Evolutionary conservation across 441 rosid genomes (phyloP), one percentile per base, ranked within the genome.

Genomic region (Arabidopsis lyrata): DNA sequence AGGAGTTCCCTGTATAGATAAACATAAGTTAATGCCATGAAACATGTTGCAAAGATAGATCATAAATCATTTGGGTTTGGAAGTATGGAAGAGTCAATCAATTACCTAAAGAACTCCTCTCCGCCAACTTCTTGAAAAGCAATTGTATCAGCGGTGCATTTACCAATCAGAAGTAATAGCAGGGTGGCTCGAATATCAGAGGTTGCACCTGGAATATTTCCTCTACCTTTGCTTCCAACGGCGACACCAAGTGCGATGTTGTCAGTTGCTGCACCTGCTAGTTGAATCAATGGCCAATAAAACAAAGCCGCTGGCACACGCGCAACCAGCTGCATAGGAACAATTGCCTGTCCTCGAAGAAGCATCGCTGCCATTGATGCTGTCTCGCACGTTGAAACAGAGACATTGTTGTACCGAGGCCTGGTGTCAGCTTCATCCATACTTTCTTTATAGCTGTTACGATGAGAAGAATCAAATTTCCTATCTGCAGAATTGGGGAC

Each of bases 171-270:
- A 87, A 96, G 97, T 77, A 91, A 80, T 42, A 96, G 81, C 76
- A 96, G 88, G 56, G 98, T 84, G 67, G 98, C 97, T 75, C 98
- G 87, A 61, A 96, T 93, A 78, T 96, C 99, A 29, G 99, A 90
- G 67, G 94, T 95, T 54, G 97, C 92, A 66, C 99, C 99, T 45
- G 98, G 97, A 76, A 96, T 84, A 72, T 93, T 93, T 80, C 98
- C 99, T 81, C 94, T 90, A 81, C 99, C 99, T 83, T 96, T 93
- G 82, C 99, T 96, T 80, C 98, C 99, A 82, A 96, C 99, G n/a
- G 99, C 97, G 50, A 96, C 96, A 79, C 98, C 97, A 82, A 93
- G 83, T 54, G 98, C 88, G 45, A 96, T 90, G 81, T 93, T 90
- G 78, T 96, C 99, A 41, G 98, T 88, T 50, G 98, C 97, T 56